Evolutionary conservation across 352 stramenopile species (phyloP).

Genomic region (Thraustochytrium striatum): DNA sequence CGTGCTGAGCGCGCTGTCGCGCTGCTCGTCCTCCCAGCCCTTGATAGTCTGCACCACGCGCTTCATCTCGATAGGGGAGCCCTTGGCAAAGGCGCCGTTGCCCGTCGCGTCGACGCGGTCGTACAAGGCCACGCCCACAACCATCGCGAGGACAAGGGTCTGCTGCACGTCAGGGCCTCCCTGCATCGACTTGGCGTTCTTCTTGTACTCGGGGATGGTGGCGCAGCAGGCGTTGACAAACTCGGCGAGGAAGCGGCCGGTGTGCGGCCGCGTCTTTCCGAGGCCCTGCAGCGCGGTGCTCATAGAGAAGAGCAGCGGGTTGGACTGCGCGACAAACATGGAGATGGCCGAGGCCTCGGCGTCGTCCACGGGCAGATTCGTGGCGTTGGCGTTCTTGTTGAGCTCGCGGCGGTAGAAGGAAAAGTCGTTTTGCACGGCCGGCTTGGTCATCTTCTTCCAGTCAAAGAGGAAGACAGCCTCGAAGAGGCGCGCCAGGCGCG

Average conservation of each 20-base stretch:
- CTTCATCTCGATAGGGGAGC: constrained; percentile 12
- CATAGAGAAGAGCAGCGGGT: constrained; percentile 6
- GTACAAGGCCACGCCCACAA: constrained; percentile 7
- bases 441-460: constrained; percentile 29
- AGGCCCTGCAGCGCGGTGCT: neutral
- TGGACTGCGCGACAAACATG: constrained; percentile 38
- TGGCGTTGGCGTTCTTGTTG: constrained; percentile 6
- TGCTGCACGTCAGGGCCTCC: constrained; percentile 1
- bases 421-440: constrained; percentile 42
- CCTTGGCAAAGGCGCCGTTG: constrained; percentile 25
- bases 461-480: constrained; percentile 43
- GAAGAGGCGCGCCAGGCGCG: constrained; percentile 1
- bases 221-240: neutral
- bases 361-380: constrained; percentile 6
- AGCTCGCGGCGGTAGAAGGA: constrained; percentile 42
- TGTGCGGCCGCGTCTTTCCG: neutral
- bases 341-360: constrained; percentile 28
- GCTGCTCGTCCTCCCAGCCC: neutral
- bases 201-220: neutral
- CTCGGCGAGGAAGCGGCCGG: constrained; percentile 1
- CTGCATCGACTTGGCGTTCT: neutral
- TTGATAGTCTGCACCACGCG: neutral
- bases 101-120: constrained; percentile 12
- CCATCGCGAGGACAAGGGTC: constrained; percentile 6
- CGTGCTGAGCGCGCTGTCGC: constrained; percentile 19